Evolutionary conservation across 495 filamentous ascomycete genomes (phyloP).

Genomic region (Aeminium ludgeri): DNA sequence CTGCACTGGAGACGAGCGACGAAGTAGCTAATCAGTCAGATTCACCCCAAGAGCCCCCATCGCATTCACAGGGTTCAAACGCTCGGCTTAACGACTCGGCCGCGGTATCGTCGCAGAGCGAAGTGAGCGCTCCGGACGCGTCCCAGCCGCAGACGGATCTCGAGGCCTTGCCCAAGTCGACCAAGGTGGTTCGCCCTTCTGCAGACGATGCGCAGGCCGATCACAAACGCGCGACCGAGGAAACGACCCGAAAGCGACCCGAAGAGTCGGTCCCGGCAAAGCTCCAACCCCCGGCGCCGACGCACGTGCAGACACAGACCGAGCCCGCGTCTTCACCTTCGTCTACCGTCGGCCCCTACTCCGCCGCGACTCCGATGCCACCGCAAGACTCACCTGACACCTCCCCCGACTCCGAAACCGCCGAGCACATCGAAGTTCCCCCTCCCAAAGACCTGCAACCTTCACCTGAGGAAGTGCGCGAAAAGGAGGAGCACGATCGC

Average conservation of each 20-base stretch:
- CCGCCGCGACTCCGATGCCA: slow-evolving; percentile 25
- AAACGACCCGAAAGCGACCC: slow-evolving; percentile 13
- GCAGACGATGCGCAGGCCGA: slow-evolving; percentile 23
- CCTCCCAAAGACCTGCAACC: slow-evolving; percentile 19
- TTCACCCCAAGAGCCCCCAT: not conserved
- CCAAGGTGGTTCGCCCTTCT: slow-evolving; percentile 23
- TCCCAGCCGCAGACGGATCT: slow-evolving; percentile 5
- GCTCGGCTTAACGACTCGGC: slow-evolving; percentile 11
- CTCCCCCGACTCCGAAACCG: slow-evolving; percentile 36
- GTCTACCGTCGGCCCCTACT: slow-evolving; percentile 27
- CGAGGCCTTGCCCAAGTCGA: slow-evolving; percentile 7
- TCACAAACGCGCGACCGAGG: slow-evolving; percentile 18
- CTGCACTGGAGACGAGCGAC: not conserved
- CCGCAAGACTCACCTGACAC: slow-evolving; percentile 33
- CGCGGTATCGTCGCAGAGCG: slow-evolving; percentile 14
- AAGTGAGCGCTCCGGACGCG: slow-evolving; percentile 9
- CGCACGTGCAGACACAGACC: slow-evolving; percentile 3
- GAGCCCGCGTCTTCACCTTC: slow-evolving; percentile 26
- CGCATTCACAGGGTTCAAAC: slow-evolving; percentile 8
- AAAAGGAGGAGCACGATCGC: slow-evolving; percentile 27
- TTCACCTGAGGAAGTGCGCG: slow-evolving; percentile 18
- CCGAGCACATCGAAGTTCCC: slow-evolving; percentile 22
- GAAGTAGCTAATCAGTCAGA: not conserved
- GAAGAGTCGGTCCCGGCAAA: slow-evolving; percentile 8
- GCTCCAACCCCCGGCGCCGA: slow-evolving; percentile 1